Base-by-base conservation (phyloP, 2,329 filamentous ascomycete species). In the Xylaria sp. region DNA sequence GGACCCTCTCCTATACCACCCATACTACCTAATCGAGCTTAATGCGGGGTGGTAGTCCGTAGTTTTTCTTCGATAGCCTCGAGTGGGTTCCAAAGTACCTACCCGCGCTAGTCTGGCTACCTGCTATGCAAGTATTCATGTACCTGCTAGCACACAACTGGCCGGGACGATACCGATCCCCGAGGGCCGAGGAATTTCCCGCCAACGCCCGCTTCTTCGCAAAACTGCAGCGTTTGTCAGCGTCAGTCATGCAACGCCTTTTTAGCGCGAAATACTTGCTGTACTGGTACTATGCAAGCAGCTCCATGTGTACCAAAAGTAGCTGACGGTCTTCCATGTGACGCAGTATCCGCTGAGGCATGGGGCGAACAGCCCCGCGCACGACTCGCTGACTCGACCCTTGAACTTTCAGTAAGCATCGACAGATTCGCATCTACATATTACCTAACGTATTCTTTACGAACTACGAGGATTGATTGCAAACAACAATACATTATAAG, bases 171-270 rank as follows among this genome's bases (percentile, higher is more conserved):
- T 52, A 51, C 52, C 57, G 59, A 55, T 66, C 63, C 59, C 68
- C 68, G 68, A 70, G 68, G 64, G 23, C 68, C 68, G 68, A 66
- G 68, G 63, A 60, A 28, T 56, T 60, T 32, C 46, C 41, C 23
- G 57, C 39, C 34, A 37, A 8, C 34, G 10, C 34, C 34, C 34
- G 34, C 34, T 55, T 60, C 50, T 34, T 60, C 46, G 25, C 63
- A 63, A 58, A 66, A 34, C 44, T 54, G 58, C 41, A 18, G 3
- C 7, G 61, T 70, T 70, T 70, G 69, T 70, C 69, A 70, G 69
- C 69, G 65, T 52, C 66, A 62, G 69, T 70, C 44, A 70, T 70
- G 57, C 41, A 66, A 15, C 28, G 23, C 37, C 55, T 2, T 32
- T 8, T 50, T 63, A 62, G 64, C 64, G 63, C 57, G 44, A 41